Evolutionary conservation across 1,139 yeast genomes (phyloP).

Genomic region (Tardiomyces blankii): DNA sequence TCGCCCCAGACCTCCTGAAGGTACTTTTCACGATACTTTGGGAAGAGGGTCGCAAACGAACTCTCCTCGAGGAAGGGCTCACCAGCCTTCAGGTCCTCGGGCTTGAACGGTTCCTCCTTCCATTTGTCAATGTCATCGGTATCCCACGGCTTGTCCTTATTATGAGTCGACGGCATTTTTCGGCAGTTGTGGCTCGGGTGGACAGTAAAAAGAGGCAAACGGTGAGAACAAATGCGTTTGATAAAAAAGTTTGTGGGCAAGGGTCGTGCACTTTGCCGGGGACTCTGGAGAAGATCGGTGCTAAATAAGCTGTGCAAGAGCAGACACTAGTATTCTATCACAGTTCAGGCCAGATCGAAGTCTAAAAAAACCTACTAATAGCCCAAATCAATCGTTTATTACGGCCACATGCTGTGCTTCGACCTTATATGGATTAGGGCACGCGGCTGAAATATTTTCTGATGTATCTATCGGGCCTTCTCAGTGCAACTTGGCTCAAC

Average conservation of each 20-base stretch:
- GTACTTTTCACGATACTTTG: conserved; percentile 91
- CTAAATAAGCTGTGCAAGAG: too few species aligned
- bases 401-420: too few species aligned
- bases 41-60: conserved; percentile 88
- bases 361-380: too few species aligned
- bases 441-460: too few species aligned
- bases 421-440: too few species aligned
- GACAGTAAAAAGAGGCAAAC: neutral
- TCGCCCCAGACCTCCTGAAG: conserved; percentile 89
- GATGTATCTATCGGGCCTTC: too few species aligned
- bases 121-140: conserved; percentile 93
- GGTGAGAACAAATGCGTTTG: too few species aligned
- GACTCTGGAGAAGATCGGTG: conserved; percentile 3
- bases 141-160: conserved; percentile 97
- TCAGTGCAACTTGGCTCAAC: too few species aligned
- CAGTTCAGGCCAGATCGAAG: too few species aligned
- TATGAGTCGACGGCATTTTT: conserved; percentile 80
- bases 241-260: too few species aligned
- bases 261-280: conserved; percentile 2
- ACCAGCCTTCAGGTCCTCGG: conserved; percentile 82
- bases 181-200: neutral
- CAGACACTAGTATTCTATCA: too few species aligned
- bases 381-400: too few species aligned
- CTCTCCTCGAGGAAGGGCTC: conserved; percentile 88
- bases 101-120: conserved; percentile 79